phyloP scores from a whole-genome alignment of 768 basidiomycete genomes.

The Podaxis mareebaensis region DNA sequence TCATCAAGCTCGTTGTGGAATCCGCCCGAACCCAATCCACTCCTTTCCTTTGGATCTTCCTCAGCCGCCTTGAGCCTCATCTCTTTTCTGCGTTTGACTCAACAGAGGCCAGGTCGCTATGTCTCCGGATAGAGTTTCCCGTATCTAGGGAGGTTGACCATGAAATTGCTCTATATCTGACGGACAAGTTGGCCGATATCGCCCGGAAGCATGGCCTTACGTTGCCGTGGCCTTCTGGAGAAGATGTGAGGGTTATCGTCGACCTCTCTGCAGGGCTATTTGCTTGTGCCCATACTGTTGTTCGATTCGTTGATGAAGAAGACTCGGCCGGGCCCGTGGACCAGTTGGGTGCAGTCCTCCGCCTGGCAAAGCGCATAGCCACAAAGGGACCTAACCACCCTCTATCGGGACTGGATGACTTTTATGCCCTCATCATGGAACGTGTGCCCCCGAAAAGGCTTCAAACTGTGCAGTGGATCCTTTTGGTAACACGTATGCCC shows the following conservation, averaged over 20 bases:
- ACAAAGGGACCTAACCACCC: not conserved
- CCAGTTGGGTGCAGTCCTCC: not conserved
- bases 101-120: not conserved
- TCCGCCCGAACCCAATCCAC: not conserved
- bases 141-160: constrained; percentile 11
- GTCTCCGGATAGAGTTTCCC: not conserved
- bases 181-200: constrained; percentile 3
- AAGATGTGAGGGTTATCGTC: not conserved
- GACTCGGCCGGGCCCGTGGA: not conserved
- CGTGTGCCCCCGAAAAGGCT: not conserved
- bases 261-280: constrained; percentile 9
- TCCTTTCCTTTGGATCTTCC: constrained; percentile 2
- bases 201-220: not conserved
- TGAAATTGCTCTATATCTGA: constrained; percentile 14
- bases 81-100: not conserved
- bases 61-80: constrained; percentile 1
- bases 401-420: not conserved
- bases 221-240: constrained; percentile 13
- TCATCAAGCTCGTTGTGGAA: not conserved
- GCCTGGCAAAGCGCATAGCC: not conserved
- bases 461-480: not conserved
- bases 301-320: constrained; percentile 10
- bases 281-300: constrained; percentile 3
- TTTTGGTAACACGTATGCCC: not conserved
- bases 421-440: not conserved